A percentile compares a stretch with the other conserved stretches of the same genome.
Evolutionary conservation across 495 filamentous ascomycete genomes (phyloP).

Genomic region (Viridothelium virens): DNA sequence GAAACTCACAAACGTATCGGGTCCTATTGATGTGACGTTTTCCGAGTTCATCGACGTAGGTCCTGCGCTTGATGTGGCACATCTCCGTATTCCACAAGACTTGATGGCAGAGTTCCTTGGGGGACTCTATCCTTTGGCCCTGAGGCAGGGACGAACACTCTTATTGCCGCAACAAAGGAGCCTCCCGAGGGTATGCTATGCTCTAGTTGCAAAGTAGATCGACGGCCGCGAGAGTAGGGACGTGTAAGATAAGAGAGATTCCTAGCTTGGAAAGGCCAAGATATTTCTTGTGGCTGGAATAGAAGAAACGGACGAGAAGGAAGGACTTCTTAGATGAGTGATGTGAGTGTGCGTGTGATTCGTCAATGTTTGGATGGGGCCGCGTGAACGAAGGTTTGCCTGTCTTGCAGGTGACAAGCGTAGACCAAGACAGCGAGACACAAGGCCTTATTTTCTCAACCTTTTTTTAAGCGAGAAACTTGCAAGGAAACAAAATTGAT

Average conservation of each 20-base stretch:
- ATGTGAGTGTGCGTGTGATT: not conserved
- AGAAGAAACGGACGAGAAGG: not conserved
- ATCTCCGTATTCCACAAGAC: not conserved
- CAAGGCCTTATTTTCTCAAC: not conserved
- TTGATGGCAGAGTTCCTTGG: not conserved
- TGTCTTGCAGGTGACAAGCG: not conserved
- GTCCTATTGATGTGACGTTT: not conserved
- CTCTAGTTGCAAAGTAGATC: too few species aligned
- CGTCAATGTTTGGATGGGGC: not conserved
- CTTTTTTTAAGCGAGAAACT: too few species aligned
- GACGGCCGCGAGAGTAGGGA: too few species aligned
- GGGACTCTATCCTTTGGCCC: not conserved
- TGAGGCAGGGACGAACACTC: not conserved
- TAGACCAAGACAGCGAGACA: not conserved
- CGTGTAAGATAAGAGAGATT: not conserved
- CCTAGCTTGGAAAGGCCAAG: not conserved
- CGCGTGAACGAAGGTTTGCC: not conserved
- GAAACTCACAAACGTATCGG: not conserved
- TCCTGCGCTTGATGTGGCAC: constrained; percentile 2
- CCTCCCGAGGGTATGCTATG: too few species aligned
- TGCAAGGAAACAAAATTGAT: too few species aligned
- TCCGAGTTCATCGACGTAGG: not conserved
- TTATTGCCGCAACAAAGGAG: not conserved
- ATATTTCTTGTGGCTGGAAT: not conserved
- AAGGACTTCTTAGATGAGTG: not conserved